Evolutionary conservation across 2,329 filamentous ascomycete species (phyloP), one percentile per base, ranked within the genome.

Genomic region (Colletotrichum caudatum): DNA sequence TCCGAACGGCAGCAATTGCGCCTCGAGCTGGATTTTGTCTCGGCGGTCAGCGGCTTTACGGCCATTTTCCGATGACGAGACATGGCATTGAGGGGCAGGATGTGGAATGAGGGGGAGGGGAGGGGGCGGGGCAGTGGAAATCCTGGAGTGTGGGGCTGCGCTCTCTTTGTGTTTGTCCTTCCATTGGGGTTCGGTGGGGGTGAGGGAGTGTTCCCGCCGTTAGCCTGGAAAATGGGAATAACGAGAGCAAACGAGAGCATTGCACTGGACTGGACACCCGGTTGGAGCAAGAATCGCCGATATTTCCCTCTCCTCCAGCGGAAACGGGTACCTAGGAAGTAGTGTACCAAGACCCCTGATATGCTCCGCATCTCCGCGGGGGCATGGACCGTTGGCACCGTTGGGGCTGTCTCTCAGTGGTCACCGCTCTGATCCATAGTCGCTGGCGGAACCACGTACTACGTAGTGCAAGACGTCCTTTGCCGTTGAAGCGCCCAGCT

Each of bases 211-310:
- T 41, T 58, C 56, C 56, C 46, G 37, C 57, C 20, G 58, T 50
- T 41, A 50, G 33, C 56, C 26, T n/a, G n/a, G n/a, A n/a, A n/a
- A n/a, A 58, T 63, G 64, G 64, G 64, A 68, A 59, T 71, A 63
- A 64, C 68, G 64, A 64, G 9, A 37, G 9, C 5, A 9, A 35
- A 9, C 6, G 26, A 26, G 66, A 53, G 23, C 18, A 61, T 46
- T 26, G 50, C 23, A 29, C 2, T 29, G 20, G 29, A 16, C 35
- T 59, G 11, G 11, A 11, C 5, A 39, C 53, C 51, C 39, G 12
- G 59, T 64, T 71, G 44, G 7, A 71, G 69, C 46, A 69, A 71
- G 33, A 23, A 68, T 64, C 54, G 58, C 65, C 69, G 69, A 53
- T 69, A 48, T 64, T 60, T 26, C 59, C 58, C 69, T 59, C 29